Evolutionary conservation across 305 asterid genomes (phyloP).

Genomic region (Fraxinus angustifolia): DNA sequence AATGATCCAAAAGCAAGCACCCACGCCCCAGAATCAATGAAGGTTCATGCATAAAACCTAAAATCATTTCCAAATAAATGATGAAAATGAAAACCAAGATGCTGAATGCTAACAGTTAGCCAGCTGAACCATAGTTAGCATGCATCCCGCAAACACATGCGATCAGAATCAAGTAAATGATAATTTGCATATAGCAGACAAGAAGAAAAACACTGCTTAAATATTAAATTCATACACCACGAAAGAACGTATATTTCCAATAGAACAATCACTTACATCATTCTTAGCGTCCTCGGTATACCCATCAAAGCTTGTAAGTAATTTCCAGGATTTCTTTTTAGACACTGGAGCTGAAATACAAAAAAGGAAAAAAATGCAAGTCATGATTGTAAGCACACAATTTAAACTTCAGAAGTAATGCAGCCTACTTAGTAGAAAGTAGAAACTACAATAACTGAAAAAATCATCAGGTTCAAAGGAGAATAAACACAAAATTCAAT

Average conservation of each 20-base stretch:
- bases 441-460: background rate
- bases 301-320: slow-evolving; percentile 82
- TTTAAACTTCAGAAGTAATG: background rate
- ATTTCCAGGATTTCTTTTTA: slow-evolving; percentile 76
- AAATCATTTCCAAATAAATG: background rate
- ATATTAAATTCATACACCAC: background rate
- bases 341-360: slow-evolving; percentile 61
- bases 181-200: background rate
- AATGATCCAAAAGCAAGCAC: background rate
- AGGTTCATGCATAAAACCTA: background rate
- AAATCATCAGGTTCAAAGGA: background rate
- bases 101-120: background rate
- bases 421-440: slow-evolving; percentile 7
- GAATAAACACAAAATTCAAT: background rate
- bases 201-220: background rate
- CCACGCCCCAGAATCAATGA: background rate
- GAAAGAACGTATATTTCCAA: slow-evolving; percentile 2
- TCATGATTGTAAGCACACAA: slow-evolving; percentile 4
- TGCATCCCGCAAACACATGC: slow-evolving; percentile 9
- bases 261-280: slow-evolving; percentile 64
- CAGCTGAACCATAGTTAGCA: background rate
- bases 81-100: background rate
- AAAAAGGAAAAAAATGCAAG: slow-evolving; percentile 23
- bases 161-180: slow-evolving; percentile 10
- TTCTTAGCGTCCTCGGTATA: slow-evolving; percentile 92